phyloP scores from a whole-genome alignment of 495 filamentous ascomycete species.

The Daldinia vernicosa region DNA sequence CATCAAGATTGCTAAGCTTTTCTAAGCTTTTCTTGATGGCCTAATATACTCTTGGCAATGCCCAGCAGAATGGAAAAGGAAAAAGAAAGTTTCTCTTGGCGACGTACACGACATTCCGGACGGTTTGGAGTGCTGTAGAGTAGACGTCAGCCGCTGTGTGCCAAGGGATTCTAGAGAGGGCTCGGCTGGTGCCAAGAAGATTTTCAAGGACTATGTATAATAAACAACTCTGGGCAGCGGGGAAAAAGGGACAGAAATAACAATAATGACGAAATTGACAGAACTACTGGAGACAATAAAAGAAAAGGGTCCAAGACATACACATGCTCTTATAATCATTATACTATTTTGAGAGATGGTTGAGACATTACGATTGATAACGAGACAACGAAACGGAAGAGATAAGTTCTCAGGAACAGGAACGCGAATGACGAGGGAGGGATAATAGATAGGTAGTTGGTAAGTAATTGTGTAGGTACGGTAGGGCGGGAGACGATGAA shows the following conservation, averaged over 20 bases:
- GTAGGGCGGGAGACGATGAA: constrained; percentile 37
- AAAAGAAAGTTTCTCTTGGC: constrained; percentile 50
- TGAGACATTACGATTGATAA: constrained; percentile 44
- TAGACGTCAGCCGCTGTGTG: constrained; percentile 41
- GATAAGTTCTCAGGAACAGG: constrained; percentile 9
- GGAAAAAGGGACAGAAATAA: constrained; percentile 32
- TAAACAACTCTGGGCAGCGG: constrained; percentile 43
- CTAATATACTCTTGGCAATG: constrained; percentile 35
- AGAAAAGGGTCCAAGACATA: constrained; percentile 42
- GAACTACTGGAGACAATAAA: constrained; percentile 1
- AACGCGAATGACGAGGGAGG: constrained; percentile 31
- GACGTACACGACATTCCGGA: constrained; percentile 51
- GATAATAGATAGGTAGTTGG: background rate
- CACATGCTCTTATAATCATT: constrained; percentile 51
- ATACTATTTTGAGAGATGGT: constrained; percentile 39
- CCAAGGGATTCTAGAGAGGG: constrained; percentile 5
- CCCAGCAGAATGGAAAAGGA: constrained; percentile 21
- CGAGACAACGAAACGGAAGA: constrained; percentile 13
- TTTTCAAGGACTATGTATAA: constrained; percentile 39
- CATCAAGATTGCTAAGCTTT: constrained; percentile 30
- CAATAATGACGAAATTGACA: constrained; percentile 19
- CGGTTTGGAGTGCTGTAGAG: constrained; percentile 48
- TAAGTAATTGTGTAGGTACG: constrained; percentile 14
- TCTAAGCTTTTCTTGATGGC: constrained; percentile 33
- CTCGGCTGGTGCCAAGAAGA: constrained; percentile 44